phyloP scores from a whole-genome alignment of 805 yeast species.

The Pichia phayaonensis region DNA sequence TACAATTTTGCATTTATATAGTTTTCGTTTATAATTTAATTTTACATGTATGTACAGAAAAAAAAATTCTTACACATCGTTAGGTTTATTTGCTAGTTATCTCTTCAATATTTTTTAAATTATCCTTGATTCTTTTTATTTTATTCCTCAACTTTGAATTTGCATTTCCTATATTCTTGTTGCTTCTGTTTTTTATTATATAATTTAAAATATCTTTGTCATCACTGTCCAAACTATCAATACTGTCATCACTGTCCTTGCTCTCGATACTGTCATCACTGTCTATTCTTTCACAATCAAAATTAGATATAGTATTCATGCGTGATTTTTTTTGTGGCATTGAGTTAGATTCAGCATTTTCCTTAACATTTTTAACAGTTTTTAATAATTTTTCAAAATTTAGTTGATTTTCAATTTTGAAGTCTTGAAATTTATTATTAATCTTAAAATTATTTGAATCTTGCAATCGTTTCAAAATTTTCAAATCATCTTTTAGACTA shows the following conservation, averaged over 20 bases:
- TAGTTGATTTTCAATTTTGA: not conserved
- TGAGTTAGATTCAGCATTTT: not conserved
- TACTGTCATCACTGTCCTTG: not conserved
- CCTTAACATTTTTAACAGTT: not conserved
- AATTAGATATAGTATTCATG: not conserved
- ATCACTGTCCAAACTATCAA: conserved; percentile 5
- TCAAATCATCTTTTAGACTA: not conserved
- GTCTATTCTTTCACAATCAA: not conserved
- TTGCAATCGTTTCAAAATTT: not conserved
- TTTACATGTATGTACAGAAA: not conserved
- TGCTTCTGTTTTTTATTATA: conserved; percentile 1
- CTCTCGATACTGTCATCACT: not conserved
- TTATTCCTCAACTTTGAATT: not conserved
- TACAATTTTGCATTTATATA: not conserved
- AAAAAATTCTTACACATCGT: not conserved
- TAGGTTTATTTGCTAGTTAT: not conserved
- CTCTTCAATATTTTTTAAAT: conserved; percentile 2
- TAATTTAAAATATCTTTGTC: conserved; percentile 6
- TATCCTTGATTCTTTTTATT: not conserved
- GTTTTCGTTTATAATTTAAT: not conserved
- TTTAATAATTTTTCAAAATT: not conserved
- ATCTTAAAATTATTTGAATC: not conserved
- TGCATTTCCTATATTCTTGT: not conserved
- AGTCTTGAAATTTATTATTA: not conserved
- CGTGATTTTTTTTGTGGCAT: not conserved